Evolutionary conservation across 108 stramenopile genomes (phyloP), one percentile per base, ranked within the genome.

Genomic region (Chaetoceros muelleri): DNA sequence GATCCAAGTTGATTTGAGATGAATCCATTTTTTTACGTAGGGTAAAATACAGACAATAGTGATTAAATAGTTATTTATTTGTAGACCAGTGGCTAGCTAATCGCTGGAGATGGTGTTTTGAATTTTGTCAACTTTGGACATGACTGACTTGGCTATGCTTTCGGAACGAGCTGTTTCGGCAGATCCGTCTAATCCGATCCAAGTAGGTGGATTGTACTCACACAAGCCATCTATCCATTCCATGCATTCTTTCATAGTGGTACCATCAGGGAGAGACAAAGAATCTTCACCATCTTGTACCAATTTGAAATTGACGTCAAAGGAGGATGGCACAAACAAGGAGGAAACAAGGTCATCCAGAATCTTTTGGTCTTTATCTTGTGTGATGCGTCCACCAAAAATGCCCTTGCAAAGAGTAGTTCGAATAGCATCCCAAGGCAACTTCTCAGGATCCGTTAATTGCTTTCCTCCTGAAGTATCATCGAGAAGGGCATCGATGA

Each of bases 381-480:
- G 56, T 17, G 84, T 84, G 7, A 93, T 67, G 25, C 80, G 64
- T 21, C 85, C 87, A 57, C 92, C 92, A 55, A 90, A 93, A 7
- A 93, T 80, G 53, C 83, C 81, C 46, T 74, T 71, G 57, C 76
- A 70, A 0, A 93, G 62, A 26, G 87, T 90, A 3, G 80, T 57
- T n/a, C 84, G 74, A 34, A 93, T 78, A 25, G 87, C 87, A 53
- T 87, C 92, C 85, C 87, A 93, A 17, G 92, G 92, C 31, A 93
- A 67, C 58, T 84, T 77, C 46, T 85, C 87, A 8, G 85, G 85
- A 45, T 87, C 80, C 49, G 66, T 76, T 55, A 59, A 63, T 31
- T 61, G 61, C 47, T 65, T 62, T 18, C 75, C 75, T 22, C 64
- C 62, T 24, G 62, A 55, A 23, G 58, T 59, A 22, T 73, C 72